Base-by-base conservation (phyloP, 225 moss, liverwort and hornwort genomes). In the Straminergon stramineum region DNA sequence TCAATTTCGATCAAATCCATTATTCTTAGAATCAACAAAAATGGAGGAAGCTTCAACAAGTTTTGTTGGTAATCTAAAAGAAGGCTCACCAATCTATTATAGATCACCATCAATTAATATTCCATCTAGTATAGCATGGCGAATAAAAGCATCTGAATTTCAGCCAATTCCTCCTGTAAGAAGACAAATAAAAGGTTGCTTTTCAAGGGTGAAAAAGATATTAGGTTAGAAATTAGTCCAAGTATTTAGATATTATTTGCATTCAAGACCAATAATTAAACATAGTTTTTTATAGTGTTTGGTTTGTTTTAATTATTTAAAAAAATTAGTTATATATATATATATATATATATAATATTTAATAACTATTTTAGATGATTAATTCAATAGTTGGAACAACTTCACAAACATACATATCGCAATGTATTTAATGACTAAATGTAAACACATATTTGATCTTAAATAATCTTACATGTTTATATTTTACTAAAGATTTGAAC, bases 91-190 rank as follows among this genome's bases (percentile, higher is more conserved):
- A 58, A 75, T 82, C 31, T 89, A 92, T 79, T 88, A 90, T 45
- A 85, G 14, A 82, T 77, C 85, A 1, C 77, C 92, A 31, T 91
- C 83, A 27, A 65, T 89, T 35, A 52, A 66, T n/a, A 10, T 58
- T 17, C 15, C 85, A 43, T 87, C 82, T 39, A 41, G 18, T 66
- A 51, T 87, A 70, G 15, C 71, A n/a, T 91, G 91, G 92, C 78
- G 8, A 55, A n/a, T 92, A 60, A 89, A 66, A 7, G 92, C 91
- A 37, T 64, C 21, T 30, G 52, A 87, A 58, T 92, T 92, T 89
- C 17, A 37, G 3, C 85, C 80, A 65, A 52, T 60, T 78, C 57
- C 43, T 70, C 92, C 88, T 23, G 18, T 19, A 20, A 84, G 13
- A 52, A 89, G 11, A 63, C 63, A 92, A 87, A 56, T 65, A 45